Evolutionary conservation across 192 early-diverging fungal species (phyloP), one percentile per base, ranked within the genome.

Genomic region (Coemansia sp.): DNA sequence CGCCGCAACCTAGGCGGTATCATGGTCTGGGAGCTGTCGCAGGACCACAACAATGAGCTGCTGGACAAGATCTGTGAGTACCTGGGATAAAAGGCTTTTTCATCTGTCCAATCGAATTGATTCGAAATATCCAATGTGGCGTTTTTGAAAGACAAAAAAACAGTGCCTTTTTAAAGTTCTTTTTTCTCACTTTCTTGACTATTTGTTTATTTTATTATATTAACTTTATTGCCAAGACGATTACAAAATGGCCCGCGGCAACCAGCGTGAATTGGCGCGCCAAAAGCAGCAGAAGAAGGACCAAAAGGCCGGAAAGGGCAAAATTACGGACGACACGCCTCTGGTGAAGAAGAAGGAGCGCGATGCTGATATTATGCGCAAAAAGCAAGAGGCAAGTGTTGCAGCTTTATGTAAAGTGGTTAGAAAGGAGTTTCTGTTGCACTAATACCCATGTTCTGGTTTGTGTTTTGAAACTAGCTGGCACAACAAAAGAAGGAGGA

Each of bases 1-100:
- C 50, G 67, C 9, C 76, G 79, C 27, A 50, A 63, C 6, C 67
- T 93, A 27, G 88, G 87, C 48, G 91, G 91, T 0, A 83, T 84
- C 23, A 90, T 93, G 88, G 88, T 90, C 73, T 93, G 91, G 91
- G 90, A 93, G 75, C 68, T 91, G 55, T 74, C 74, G 36, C 74
- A 82, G 59, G 80, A 82, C 60, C 37, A 68, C 45, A 45, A 65
- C 15, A 48, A 55, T 37, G 79, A 75, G 64, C 79, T 81, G 38
- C 42, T 81, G 15, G 56, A 50, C 57, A 81, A 76, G 56, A 81
- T 81, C 47, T 72, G 72, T 67, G 69, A 76, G 36, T 81, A 81
- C 22, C 62, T 81, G 11, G 79, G 79, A 11, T 81, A 42, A 68
- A 20, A 11, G 34, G 8, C 34, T 6, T 36, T 6, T 1, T 6